Evolutionary conservation across 2,329 filamentous ascomycete species (phyloP), one percentile per base, ranked within the genome.

Genomic region (Neocucurbitaria cava): DNA sequence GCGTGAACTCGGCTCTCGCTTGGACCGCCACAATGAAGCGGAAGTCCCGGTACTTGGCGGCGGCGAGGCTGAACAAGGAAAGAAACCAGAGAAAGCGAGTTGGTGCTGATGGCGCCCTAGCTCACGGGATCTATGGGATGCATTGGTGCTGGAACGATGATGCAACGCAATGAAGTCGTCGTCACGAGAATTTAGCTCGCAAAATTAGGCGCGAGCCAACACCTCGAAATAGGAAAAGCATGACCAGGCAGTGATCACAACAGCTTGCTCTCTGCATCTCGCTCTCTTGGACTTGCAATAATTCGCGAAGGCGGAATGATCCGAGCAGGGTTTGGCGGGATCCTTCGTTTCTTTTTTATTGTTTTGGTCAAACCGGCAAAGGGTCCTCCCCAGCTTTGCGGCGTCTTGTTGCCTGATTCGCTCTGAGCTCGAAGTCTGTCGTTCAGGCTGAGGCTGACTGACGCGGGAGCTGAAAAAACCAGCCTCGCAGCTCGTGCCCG

Each of bases 401-500:
- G 61, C 58, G 52, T 65, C 59, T 51, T 47, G 52, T 24, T 51
- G 50, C 55, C 47, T 72, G 63, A 73, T 72, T 74, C 68, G 70
- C 52, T 52, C 47, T 59, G 54, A 21, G n/a, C 45, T 57, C 57
- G 56, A 63, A 51, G 49, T 49, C 55, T 35, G 56, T 62, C 58
- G 50, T 64, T 65, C 67, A 73, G 58, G 61, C 67, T 69, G 66
- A 65, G 62, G 60, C 31, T 35, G 31, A 35, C 31, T n/a, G 71
- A 73, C 68, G 70, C 61, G 64, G 66, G 31, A 64, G 62, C 60
- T 69, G 61, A 66, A 68, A 26, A 35, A 35, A n/a, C 31, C 31
- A 35, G 31, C 31, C 31, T 35, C 68, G 68, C 71, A 73, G 70
- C 70, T 73, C 70, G 73, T 70, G 59, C 41, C 66, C 70, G 63